Evolutionary conservation across 23 red algal genomes (phyloP), one percentile per base, ranked within the genome.

Genomic region (Cyanidium caldarium): DNA sequence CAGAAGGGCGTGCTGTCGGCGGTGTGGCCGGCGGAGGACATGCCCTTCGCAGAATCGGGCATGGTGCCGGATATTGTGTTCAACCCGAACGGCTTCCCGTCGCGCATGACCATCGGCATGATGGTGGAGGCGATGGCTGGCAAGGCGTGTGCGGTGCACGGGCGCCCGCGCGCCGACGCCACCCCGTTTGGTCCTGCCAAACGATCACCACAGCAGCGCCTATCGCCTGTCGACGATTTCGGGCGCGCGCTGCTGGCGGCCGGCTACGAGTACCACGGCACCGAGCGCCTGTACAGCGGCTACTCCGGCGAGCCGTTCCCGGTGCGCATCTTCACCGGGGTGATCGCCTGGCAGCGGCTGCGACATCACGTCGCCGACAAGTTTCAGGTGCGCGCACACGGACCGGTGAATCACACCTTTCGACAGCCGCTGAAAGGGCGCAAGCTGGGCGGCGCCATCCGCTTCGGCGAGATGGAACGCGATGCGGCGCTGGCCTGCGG

Each of bases 91-190:
- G 92, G 92, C 17, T 98, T 98, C 78, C 92, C 92, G 39, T 85
- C 79, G 68, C 79, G 92, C 61, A 98, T 98, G 92, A 98, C 92
- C 31, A 89, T 98, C 34, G 92, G 92, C 21, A 98, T 89, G 86
- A 88, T 98, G 73, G 85, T 98, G 3, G 92, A 98, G 45, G 40
- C 75, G 19, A 88, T 98, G 80, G 72, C 82, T 15, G 92, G 84
- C 34, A 98, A 98, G 77, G 75, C 71, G 0, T 76, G 79, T 45
- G 75, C 71, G 26, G 44, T 79, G 44, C 79, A 87, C 44, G 82
- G 80, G 2, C 40, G 38, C 1, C 76, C 81, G 36, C 78, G 83
- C 84, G 19, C 85, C 69, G 34, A 85, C 77, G 34, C 79, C 77
- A 39, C 80, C 80, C 73, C 78, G 66, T 1, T 88, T 98, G n/a